phyloP scores from a whole-genome alignment of 768 basidiomycete genomes.

The Agaricus subrufescens region DNA sequence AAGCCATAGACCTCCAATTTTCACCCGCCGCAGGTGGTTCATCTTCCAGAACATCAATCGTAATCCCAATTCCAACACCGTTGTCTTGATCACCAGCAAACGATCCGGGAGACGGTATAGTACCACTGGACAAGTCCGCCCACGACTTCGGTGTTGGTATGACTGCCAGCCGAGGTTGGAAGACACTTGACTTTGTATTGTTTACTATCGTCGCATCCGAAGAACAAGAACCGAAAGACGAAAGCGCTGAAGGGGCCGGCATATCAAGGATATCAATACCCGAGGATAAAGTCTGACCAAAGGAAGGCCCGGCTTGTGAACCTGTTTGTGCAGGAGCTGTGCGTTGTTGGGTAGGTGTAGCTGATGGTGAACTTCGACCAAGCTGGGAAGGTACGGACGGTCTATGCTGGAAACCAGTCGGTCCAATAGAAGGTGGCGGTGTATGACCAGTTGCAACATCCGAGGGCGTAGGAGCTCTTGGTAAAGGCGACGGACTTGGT shows the following conservation, averaged over 20 bases:
- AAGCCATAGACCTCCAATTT: slow-evolving; percentile 55
- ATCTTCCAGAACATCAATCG: slow-evolving; percentile 64
- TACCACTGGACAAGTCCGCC: slow-evolving; percentile 18
- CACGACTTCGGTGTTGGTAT: slow-evolving; percentile 25
- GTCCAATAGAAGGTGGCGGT: neutral
- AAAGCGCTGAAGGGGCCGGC: slow-evolving; percentile 50
- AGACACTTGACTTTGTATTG: slow-evolving; percentile 14
- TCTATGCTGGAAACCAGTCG: slow-evolving; percentile 9
- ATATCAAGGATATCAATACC: slow-evolving; percentile 27
- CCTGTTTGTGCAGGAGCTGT: slow-evolving; percentile 5
- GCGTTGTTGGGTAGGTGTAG: slow-evolving; percentile 20
- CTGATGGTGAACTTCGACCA: slow-evolving; percentile 12
- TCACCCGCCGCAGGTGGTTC: slow-evolving; percentile 59
- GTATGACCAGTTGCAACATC: slow-evolving; percentile 12
- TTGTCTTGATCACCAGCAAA: slow-evolving; percentile 19
- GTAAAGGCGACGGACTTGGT: slow-evolving; percentile 35
- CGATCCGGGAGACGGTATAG: slow-evolving; percentile 12
- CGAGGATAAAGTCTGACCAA: slow-evolving; percentile 1
- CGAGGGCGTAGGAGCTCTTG: slow-evolving; percentile 44
- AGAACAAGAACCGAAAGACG: slow-evolving; percentile 40
- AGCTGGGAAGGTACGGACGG: slow-evolving; percentile 20
- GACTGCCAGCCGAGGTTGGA: slow-evolving; percentile 33
- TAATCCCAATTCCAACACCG: slow-evolving; percentile 31
- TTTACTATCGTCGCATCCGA: slow-evolving; percentile 3
- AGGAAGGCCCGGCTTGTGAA: neutral